Base-by-base conservation (phyloP, 805 yeast genomes). In the Suhomyces xylopsoci region DNA sequence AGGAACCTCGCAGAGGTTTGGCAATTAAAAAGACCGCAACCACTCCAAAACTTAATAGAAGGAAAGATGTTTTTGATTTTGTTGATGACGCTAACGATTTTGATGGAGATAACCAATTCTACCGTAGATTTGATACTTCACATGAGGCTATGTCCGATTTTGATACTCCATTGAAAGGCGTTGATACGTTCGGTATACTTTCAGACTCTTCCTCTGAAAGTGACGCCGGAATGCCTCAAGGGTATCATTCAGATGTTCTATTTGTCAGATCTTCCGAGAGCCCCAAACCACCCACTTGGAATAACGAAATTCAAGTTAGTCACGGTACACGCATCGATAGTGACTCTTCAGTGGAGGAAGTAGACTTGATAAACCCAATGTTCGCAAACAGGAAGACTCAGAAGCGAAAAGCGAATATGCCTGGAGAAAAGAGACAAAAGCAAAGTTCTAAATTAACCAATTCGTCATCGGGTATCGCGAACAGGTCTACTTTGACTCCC, bases 1-100 rank as follows among this genome's bases (percentile, higher is more conserved):
- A 51, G 7, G 65, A 64, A 34, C 58, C 65, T 24, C 59, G 78
- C 44, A 70, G 64, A 51, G 79, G 79, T 3, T 55, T 74, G 48
- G 79, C 78, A 2, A 54, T 69, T 6, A 63, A 61, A 50, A 74
- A 73, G 51, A 34, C 9, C 9, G 36, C 22, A 45, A 32, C 17
- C 4, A 15, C 24, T 10, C 19, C 38, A 17, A 17, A 24, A 9
- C 20, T 45, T 8, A 42, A 28, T 36, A 20, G 19, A 8, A 17
- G 20, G 20, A 55, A 56, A 8, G 60, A 56, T 6, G 49, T 58
- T 22, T 36, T 22, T 1, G 51, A 50, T 9, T 62, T 65, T 49
- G 62, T 65, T 26, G 68, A 62, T 52, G 68, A 65, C 45, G 40
- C 45, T 7, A 51, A 51, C 20, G 51, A 50, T 14, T 52, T 49